Base-by-base conservation (phyloP, 2,329 filamentous ascomycete species). In the Karstenula rhodostoma region DNA sequence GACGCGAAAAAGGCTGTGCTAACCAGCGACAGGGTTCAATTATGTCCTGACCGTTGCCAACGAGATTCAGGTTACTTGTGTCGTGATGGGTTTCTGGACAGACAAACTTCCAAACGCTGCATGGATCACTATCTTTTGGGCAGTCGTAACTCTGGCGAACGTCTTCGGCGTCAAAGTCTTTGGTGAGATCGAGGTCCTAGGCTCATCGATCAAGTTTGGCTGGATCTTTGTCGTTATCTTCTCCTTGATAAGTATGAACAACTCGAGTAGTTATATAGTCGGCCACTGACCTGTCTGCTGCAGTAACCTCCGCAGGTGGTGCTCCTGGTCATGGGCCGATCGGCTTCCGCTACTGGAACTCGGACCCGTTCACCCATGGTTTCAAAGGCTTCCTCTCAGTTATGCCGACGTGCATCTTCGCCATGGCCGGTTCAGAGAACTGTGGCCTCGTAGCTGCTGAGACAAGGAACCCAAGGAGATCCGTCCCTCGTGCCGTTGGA, bases 171-270 rank as follows among this genome's bases (percentile, higher is more conserved):
- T 83, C 46, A 78, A 68, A 8, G 60, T 81, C 46, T 83, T 83
- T 57, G 81, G 78, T 3, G 81, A 84, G 60, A 77, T 81, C 13
- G 82, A 84, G 62, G 81, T 83, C 19, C 61, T 80, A 6, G 73
- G 76, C 37, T 80, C 79, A 7, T 73, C 74, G 2, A 79, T 83
- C 66, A 84, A 84, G 61, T 81, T 83, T 40, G 73, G 77, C 35
- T 83, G 81, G 80, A 82, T 83, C 56, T 77, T 83, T 56, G 75
- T 83, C 25, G 79, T 83, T 63, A 82, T 84, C 63, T 77, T 83
- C 49, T 80, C 79, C 17, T 71, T 80, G 42, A 77, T 78, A 48
- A 71, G 72, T 73, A 56, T 46, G 71, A 12, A 43, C 9, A 4
- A 10, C 5, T 23, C 22, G 19, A 10, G 9, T 22, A 17, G 43